Evolutionary conservation across 2,329 filamentous ascomycete species (phyloP), one percentile per base, ranked within the genome.

Genomic region (Clonostachys sp.): DNA sequence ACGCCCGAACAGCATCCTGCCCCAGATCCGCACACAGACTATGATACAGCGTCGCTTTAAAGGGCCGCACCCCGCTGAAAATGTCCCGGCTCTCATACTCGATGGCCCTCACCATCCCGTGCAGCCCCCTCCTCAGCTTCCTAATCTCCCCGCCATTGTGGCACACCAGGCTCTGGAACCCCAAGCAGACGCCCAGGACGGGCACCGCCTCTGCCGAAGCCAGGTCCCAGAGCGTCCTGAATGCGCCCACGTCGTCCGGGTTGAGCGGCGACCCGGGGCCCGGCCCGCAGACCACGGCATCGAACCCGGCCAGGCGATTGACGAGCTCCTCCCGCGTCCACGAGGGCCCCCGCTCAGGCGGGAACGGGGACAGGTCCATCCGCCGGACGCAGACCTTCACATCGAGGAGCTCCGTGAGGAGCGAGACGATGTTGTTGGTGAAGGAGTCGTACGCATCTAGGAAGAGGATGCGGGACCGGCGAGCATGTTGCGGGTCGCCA

Each of bases 401-500:
- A 14, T 84, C 73, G 9, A 95, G 75, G 5, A 81, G 75, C 5
- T 85, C 82, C 56, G 86, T 80, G 42, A 97, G 76, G 34, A 96
- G 80, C 6, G 88, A 84, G 46, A 95, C 83, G 58, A 97, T 94
- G 70, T 96, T 97, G 70, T 95, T 91, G 47, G 91, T 89, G 68
- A 96, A 99, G 40, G 91, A 96, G 71, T 99, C 94, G 68, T 95
- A 95, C 52, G 92, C 91, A 65, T 97, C 94, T 55, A 99, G 77
- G 68, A 95, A 96, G 53, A 97, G 81, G 52, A 97, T 86, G 50
- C 73, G 72, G 6, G n/a, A 46, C n/a, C 46, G 14, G 36, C 36
- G 14, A n/a, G 4, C 36, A 39, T 12, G 14, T 18, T 39, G 36
- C 17, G 36, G 17, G 14, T 39, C 36, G 40, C 42, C 36, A 39